Evolutionary conservation across 2,329 filamentous ascomycete genomes (phyloP).

Genomic region (Passalora sequoiae): DNA sequence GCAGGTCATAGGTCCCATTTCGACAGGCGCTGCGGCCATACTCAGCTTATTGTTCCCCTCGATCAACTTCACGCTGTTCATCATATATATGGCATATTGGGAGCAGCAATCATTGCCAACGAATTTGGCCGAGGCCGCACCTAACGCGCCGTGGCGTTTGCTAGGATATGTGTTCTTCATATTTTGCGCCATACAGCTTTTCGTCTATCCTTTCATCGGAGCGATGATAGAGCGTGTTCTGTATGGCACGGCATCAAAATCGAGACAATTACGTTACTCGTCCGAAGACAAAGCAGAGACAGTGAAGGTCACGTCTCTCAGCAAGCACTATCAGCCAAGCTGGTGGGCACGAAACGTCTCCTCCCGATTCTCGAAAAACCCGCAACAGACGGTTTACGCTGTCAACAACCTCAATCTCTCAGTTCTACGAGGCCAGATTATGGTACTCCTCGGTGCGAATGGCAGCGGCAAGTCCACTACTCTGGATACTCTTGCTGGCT

Average conservation of each 20-base stretch:
- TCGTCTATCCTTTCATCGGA: slow-evolving; percentile 71
- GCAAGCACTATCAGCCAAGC: slow-evolving; percentile 69
- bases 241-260: slow-evolving; percentile 65
- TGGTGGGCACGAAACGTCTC: slow-evolving; percentile 50
- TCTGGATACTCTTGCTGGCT: slow-evolving; percentile 75
- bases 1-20: slow-evolving; percentile 63
- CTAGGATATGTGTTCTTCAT: slow-evolving; percentile 73
- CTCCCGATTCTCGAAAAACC: slow-evolving; percentile 44
- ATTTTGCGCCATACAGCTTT: slow-evolving; percentile 69
- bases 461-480: slow-evolving; percentile 87
- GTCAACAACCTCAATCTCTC: slow-evolving; percentile 68
- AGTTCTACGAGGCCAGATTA: slow-evolving; percentile 72
- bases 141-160: slow-evolving; percentile 54
- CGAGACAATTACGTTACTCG: slow-evolving; percentile 40
- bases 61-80: slow-evolving; percentile 82
- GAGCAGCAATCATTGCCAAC: slow-evolving; percentile 58
- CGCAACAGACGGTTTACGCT: slow-evolving; percentile 66
- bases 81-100: slow-evolving; percentile 71
- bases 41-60: slow-evolving; percentile 76
- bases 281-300: slow-evolving; percentile 41
- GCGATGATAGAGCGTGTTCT: slow-evolving; percentile 67
- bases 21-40: slow-evolving; percentile 60
- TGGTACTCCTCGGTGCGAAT: slow-evolving; percentile 80
- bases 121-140: slow-evolving; percentile 58
- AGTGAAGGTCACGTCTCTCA: slow-evolving; percentile 66